Percentiles rank a stretch among this genome's conserved stretches.
phyloP scores from a whole-genome alignment of 192 early-diverging fungal species.

The Coemansia sp. region DNA sequence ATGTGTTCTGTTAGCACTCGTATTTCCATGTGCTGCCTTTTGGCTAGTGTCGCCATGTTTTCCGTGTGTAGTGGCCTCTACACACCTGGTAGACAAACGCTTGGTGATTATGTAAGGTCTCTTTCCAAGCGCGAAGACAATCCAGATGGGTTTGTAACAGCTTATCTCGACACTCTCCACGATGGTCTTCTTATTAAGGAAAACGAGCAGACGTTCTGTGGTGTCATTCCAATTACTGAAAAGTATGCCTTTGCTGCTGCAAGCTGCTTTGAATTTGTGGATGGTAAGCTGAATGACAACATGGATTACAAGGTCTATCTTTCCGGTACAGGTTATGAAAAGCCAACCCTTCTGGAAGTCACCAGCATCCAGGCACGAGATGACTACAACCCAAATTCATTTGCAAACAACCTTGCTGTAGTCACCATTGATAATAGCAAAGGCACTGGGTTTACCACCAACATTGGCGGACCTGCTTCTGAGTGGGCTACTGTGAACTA shows the following conservation, averaged over 20 bases:
- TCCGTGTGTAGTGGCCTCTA: background rate
- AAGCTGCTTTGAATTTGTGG: slow-evolving; percentile 11
- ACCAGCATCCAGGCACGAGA: slow-evolving; percentile 8
- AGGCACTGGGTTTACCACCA: background rate
- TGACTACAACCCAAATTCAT: slow-evolving; percentile 17
- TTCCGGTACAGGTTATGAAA: background rate
- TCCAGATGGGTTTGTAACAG: background rate
- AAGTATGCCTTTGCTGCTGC: slow-evolving; percentile 10
- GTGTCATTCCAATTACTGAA: slow-evolving; percentile 9
- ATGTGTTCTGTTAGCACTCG: background rate
- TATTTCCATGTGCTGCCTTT: background rate
- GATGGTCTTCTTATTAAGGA: slow-evolving; percentile 5
- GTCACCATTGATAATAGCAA: slow-evolving; percentile 4
- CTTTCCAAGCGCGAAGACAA: background rate
- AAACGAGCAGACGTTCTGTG: slow-evolving; percentile 11
- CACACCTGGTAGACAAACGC: background rate
- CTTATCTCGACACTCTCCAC: background rate
- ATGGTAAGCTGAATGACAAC: background rate
- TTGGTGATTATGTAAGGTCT: background rate
- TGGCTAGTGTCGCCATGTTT: background rate
- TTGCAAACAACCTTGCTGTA: slow-evolving; percentile 38
- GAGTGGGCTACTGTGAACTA: slow-evolving; percentile 19
- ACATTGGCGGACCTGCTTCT: slow-evolving; percentile 9
- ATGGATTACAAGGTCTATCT: background rate
- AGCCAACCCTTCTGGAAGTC: background rate